Evolutionary conservation across 805 yeast species (phyloP).

Genomic region (Clavispora phyllophila): DNA sequence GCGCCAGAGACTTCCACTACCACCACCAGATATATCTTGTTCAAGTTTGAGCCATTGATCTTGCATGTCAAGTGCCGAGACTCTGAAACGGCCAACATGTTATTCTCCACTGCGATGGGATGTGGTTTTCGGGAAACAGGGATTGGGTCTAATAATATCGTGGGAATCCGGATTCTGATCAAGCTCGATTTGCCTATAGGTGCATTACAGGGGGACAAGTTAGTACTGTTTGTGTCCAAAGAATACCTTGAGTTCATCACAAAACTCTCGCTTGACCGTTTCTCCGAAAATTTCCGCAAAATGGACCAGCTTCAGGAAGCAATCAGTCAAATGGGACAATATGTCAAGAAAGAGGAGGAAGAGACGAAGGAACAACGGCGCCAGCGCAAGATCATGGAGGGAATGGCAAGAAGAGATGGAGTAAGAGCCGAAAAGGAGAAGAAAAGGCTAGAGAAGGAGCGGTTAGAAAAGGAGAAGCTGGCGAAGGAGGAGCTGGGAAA

Average conservation of each 20-base stretch:
- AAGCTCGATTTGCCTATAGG: constrained; percentile 78
- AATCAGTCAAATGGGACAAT: constrained; percentile 28
- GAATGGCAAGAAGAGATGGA: constrained; percentile 21
- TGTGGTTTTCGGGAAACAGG: constrained; percentile 89
- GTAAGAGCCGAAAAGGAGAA: constrained; percentile 14
- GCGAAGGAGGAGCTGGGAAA: not conserved
- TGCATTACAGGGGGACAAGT: constrained; percentile 28
- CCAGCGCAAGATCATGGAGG: constrained; percentile 49
- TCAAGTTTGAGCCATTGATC: constrained; percentile 81
- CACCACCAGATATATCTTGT: constrained; percentile 54
- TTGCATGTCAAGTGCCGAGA: constrained; percentile 77
- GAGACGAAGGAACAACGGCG: constrained; percentile 59
- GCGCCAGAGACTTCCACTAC: not conserved
- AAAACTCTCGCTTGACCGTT: constrained; percentile 54
- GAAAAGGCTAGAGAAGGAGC: constrained; percentile 5
- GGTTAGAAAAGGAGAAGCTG: not conserved
- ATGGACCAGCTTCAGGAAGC: constrained; percentile 43
- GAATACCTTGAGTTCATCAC: constrained; percentile 51
- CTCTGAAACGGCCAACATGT: constrained; percentile 47
- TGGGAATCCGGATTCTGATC: constrained; percentile 73
- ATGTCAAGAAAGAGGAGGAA: constrained; percentile 2
- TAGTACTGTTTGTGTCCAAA: constrained; percentile 44
- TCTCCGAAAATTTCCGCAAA: constrained; percentile 58
- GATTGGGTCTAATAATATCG: constrained; percentile 71
- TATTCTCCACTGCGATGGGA: constrained; percentile 69